These are phyloP conservation scores for Citrus cavaleriei DNA, from an alignment of 345 rosid genomes.

Conservation along the genomic window DNA sequence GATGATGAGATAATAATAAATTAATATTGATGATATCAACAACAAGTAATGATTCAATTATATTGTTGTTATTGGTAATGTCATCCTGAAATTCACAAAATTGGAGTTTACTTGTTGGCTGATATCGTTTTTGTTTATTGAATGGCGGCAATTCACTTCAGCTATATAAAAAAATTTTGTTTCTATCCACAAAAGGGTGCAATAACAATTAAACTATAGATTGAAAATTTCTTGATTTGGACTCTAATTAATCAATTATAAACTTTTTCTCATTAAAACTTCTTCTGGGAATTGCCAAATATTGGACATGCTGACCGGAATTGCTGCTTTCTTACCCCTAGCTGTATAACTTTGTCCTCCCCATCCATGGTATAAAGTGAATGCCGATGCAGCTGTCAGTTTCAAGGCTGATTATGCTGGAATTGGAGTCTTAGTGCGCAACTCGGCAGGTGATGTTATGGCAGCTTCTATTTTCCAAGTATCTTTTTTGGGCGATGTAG, in stretches of 20 bases:
- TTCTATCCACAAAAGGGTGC: no score
- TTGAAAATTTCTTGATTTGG: neutral
- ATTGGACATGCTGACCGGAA: slow-evolving; percentile 10
- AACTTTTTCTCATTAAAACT: no score
- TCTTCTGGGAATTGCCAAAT: neutral
- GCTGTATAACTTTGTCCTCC: slow-evolving; percentile 15
- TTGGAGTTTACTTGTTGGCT: neutral
- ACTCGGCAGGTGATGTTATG: no score
- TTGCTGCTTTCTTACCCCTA: slow-evolving; percentile 45
- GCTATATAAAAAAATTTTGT: neutral
- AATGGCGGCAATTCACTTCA: neutral
- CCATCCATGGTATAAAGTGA: no score
- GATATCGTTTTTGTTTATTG: neutral
- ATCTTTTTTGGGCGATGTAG: no score
- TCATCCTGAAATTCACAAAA: neutral
- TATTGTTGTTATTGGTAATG: neutral
- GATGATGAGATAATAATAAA: no score
- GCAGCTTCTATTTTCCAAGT: no score
- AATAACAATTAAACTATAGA: neutral
- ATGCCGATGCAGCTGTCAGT: no score
- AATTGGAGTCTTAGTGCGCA: no score
- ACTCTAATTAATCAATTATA: neutral
- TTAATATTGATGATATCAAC: neutral
- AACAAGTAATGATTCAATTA: neutral
- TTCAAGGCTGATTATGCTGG: no score